Evolutionary conservation across 805 yeast species (phyloP).

Genomic region (Ogataea corticis): DNA sequence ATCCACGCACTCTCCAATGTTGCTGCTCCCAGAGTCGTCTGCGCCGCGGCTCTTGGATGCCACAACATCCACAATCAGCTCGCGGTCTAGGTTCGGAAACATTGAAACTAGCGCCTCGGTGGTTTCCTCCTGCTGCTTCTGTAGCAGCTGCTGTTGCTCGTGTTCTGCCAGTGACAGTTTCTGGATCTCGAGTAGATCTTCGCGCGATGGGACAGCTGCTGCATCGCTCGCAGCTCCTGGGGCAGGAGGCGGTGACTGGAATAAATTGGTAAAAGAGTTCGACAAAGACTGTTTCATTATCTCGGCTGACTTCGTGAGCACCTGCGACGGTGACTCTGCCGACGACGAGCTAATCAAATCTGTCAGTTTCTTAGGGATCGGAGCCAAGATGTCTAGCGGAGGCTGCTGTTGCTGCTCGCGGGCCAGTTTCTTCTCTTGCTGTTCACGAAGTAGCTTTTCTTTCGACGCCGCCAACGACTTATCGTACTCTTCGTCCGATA

Average conservation of each 20-base stretch:
- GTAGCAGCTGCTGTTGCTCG: conserved; percentile 35
- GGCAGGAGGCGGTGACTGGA: conserved; percentile 19
- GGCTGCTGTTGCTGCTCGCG: conserved; percentile 3
- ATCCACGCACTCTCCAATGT: conserved; percentile 75
- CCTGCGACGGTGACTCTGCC: conserved; percentile 35
- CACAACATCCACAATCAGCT: conserved; percentile 69
- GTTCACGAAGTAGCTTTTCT: conserved; percentile 37
- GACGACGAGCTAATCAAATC: conserved; percentile 27
- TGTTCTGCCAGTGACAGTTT: conserved; percentile 35
- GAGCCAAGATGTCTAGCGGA: conserved; percentile 17
- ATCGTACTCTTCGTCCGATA: conserved; percentile 58
- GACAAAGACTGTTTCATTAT: conserved; percentile 37
- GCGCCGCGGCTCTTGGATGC: conserved; percentile 47
- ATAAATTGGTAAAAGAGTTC: conserved; percentile 26
- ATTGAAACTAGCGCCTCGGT: conserved; percentile 56
- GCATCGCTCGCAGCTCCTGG: conserved; percentile 4
- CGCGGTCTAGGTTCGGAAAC: conserved; percentile 74
- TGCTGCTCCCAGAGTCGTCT: conserved; percentile 36
- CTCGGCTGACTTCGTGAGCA: conserved; percentile 38
- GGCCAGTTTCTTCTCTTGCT: conserved; percentile 21
- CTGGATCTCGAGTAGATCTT: conserved; percentile 28
- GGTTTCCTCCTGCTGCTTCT: conserved; percentile 46
- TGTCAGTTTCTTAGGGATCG: conserved; percentile 28
- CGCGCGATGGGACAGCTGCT: conserved; percentile 13
- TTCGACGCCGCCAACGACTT: conserved; percentile 46